Evolutionary conservation across 129 eudicot genomes (phyloP).

Genomic region (Lactuca saligna): DNA sequence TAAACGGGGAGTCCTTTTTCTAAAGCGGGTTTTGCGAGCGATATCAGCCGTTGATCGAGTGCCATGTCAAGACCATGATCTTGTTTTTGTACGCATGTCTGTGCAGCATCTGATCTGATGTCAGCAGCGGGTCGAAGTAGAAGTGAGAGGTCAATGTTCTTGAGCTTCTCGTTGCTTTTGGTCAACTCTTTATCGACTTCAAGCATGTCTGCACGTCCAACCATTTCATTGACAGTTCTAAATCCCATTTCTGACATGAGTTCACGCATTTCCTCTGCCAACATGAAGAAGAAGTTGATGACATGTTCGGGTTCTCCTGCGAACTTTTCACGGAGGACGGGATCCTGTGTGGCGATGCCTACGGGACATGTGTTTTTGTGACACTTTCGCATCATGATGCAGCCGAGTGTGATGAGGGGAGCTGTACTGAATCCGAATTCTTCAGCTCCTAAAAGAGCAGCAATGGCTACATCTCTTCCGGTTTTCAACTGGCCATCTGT

Average conservation of each 20-base stretch:
- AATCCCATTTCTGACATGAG: constrained; percentile 87
- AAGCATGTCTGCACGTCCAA: constrained; percentile 96
- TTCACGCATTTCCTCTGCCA: constrained; percentile 94
- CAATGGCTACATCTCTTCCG: constrained; percentile 96
- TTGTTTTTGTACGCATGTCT: constrained; percentile 79
- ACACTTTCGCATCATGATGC: constrained; percentile 99
- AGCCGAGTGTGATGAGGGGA: constrained; percentile 93
- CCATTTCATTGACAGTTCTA: constrained; percentile 79
- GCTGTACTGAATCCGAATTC: constrained; percentile 99
- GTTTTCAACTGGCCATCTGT: constrained; percentile 98
- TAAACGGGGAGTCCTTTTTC: constrained; percentile 83
- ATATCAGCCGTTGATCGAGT: constrained; percentile 72
- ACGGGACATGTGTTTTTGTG: constrained; percentile 98
- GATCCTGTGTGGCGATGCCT: constrained; percentile 98
- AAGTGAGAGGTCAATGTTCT: constrained; percentile 77
- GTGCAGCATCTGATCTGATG: constrained; percentile 93
- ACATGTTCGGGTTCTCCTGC: constrained; percentile 98
- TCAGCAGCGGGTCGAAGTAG: constrained; percentile 91
- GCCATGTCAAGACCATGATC: constrained; percentile 98
- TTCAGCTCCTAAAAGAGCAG: constrained; percentile 97
- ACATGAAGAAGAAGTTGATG: constrained; percentile 95
- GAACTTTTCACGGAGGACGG: constrained; percentile 87
- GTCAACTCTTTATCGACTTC: constrained; percentile 76
- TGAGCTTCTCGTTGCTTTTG: constrained; percentile 68
- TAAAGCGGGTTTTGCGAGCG: constrained; percentile 67